A percentile compares a stretch with the other conserved stretches of the same genome.
Conservation (phyloP, 495 filamentous ascomycete genomes). For the Penicillium malachiteum region DNA sequence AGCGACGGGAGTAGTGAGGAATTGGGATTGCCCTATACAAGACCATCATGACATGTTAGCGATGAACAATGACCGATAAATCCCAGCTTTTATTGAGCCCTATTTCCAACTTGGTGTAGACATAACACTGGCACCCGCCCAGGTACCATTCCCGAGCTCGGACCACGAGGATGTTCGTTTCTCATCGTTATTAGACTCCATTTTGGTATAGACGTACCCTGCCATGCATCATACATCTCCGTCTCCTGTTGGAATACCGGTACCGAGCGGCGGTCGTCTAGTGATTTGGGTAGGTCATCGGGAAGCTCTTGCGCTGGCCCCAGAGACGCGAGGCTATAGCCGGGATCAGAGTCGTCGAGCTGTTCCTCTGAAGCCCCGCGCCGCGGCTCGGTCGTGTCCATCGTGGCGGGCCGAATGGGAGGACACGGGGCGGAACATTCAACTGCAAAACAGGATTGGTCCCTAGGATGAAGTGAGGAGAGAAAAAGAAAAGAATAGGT, state of each 20-base stretch:
- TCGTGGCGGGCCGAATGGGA: constrained; percentile 28
- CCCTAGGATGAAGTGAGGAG: not conserved
- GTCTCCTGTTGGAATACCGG: constrained; percentile 64
- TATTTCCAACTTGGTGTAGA: too few relatives aligned
- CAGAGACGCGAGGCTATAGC: constrained; percentile 21
- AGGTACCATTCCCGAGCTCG: constrained; percentile 3
- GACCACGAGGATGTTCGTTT: not conserved
- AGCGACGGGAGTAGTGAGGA: constrained; percentile 79
- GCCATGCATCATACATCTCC: constrained; percentile 98
- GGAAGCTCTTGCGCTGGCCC: constrained; percentile 58
- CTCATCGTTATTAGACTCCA: too few relatives aligned
- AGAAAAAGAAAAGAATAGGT: not conserved
- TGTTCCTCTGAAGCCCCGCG: constrained; percentile 37
- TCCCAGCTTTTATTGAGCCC: too few relatives aligned
- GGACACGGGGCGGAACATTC: constrained; percentile 21
- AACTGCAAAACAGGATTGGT: constrained; percentile 9
- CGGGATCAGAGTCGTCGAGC: constrained; percentile 23
- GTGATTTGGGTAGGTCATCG: constrained; percentile 81
- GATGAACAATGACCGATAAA: not conserved
- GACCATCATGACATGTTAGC: constrained; percentile 1
- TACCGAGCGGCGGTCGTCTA: constrained; percentile 80
- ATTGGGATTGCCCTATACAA: constrained; percentile 83
- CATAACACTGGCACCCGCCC: not conserved
- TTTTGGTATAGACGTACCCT: constrained; percentile 59
- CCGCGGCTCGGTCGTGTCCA: constrained; percentile 40